Conservation (phyloP, 176 grass and related monocot genomes). For the Chrysopogon serrulatus region DNA sequence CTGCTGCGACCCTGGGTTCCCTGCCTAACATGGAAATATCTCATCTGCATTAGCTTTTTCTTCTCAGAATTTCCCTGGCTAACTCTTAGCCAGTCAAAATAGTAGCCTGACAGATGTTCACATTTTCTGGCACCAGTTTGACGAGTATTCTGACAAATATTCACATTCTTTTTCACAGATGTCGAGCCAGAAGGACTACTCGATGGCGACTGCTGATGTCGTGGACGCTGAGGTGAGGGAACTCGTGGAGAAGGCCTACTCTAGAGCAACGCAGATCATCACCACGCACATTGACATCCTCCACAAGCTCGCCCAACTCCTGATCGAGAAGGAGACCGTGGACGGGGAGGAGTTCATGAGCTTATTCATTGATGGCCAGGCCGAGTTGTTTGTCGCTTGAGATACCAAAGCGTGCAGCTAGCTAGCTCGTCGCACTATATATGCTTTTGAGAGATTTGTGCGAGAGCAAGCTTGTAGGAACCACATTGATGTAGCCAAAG, state of each 20-base stretch:
- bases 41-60: neutral
- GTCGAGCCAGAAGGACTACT: slow-evolving; percentile 96
- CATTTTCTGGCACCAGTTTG: neutral
- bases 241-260: slow-evolving; percentile 79
- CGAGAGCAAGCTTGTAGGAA: neutral
- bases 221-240: slow-evolving; percentile 93
- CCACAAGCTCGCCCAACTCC: slow-evolving; percentile 81
- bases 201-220: slow-evolving; percentile 89
- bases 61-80: neutral
- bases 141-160: neutral
- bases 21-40: neutral
- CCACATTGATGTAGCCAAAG: neutral
- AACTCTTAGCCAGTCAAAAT: neutral
- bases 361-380: slow-evolving; percentile 91
- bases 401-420: neutral
- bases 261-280: slow-evolving; percentile 68
- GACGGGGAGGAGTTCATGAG: slow-evolving; percentile 99
- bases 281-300: slow-evolving; percentile 84
- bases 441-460: neutral
- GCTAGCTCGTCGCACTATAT: neutral
- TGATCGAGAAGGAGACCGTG: slow-evolving; percentile 96
- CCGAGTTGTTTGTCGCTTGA: slow-evolving; percentile 84
- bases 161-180: slow-evolving; percentile 43
- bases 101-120: neutral
- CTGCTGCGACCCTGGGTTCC: neutral